Evolutionary conservation across 805 yeast genomes (phyloP).

Genomic region (Kodamaea nitidulidarum): DNA sequence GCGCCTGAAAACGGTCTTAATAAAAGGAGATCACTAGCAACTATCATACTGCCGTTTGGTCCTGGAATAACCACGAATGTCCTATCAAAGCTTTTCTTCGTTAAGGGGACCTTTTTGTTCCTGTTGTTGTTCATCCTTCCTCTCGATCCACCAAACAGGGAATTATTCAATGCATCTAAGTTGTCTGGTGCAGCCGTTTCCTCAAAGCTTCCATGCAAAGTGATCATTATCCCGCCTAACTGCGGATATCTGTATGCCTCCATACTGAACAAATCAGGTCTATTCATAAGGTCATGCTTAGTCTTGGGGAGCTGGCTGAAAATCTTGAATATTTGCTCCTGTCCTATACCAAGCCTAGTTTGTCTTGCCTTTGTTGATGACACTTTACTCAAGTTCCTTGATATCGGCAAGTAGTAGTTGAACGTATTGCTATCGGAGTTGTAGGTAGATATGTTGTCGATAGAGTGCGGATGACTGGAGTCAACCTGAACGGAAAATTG

Average conservation of each 20-base stretch:
- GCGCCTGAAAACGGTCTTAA: slow-evolving; percentile 57
- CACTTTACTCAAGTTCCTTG: slow-evolving; percentile 72
- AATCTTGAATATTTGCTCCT: slow-evolving; percentile 53
- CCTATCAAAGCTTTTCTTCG: slow-evolving; percentile 80
- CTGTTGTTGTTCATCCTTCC: slow-evolving; percentile 16
- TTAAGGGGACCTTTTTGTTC: slow-evolving; percentile 33
- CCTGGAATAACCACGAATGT: slow-evolving; percentile 73
- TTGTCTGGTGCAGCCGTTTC: slow-evolving; percentile 60
- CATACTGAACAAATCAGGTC: slow-evolving; percentile 67
- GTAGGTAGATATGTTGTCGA: slow-evolving; percentile 11
- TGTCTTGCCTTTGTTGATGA: slow-evolving; percentile 51
- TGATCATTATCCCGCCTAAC: slow-evolving; percentile 71
- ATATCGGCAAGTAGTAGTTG: slow-evolving; percentile 65
- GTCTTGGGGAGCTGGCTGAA: slow-evolving; percentile 75
- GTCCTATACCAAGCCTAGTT: slow-evolving; percentile 64
- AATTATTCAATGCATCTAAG: slow-evolving; percentile 16
- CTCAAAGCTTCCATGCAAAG: slow-evolving; percentile 79
- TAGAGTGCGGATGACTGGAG: slow-evolving; percentile 56
- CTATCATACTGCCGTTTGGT: slow-evolving; percentile 63
- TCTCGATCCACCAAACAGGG: slow-evolving; percentile 10
- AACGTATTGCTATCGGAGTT: slow-evolving; percentile 30
- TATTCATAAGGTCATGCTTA: slow-evolving; percentile 60
- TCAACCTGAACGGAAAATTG: slow-evolving; percentile 81
- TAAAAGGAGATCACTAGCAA: slow-evolving; percentile 80
- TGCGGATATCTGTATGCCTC: slow-evolving; percentile 72